Base-by-base conservation (phyloP, 1,284 basidiomycete species). In the Ganoderma sinense region DNA sequence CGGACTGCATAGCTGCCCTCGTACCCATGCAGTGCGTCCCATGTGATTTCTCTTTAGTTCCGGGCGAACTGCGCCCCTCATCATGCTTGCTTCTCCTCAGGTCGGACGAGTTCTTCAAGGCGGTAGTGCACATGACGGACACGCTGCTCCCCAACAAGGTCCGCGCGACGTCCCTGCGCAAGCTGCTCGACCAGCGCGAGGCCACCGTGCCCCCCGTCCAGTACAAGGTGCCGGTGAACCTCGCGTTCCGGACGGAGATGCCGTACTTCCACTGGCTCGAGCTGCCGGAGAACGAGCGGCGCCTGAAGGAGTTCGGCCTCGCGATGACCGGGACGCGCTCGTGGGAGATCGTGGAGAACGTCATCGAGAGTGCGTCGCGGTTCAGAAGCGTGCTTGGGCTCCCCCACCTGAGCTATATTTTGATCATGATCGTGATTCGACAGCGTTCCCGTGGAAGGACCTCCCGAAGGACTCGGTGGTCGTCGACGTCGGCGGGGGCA, bases 401-500 rank as follows among this genome's bases (percentile, higher is more conserved):
- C 13, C 8, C 11, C 36, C 1, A 1, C 6, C 0, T 18, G 10
- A 33, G n/a, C 20, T 0, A 4, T 56, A 13, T 18, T 16, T 16
- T 36, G 56, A n/a, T n/a, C 18, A 7, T 33, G 33, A 2, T 31
- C 18, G n/a, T n/a, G n/a, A 2, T 40, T 2, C 11, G 18, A 26
- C 62, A 92, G 91, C 85, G 16, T 92, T 91, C 75, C 87, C 89
- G 68, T 93, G 92, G 89, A 79, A 82, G 20, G 82, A 84, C 13
- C 82, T 94, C 26, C 84, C 85, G 6, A 79, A 76, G 40, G 85
- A 86, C 31, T 64, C 74, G 40, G 79, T 87, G 7, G 81, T 94
- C 36, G 88, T 94, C 4, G 92, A 94, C 72, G 91, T 94, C 2
- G 92, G 92, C 0, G 91, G 92, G 3, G 92, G 92, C 0, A 89